Conservation (phyloP, 2,329 filamentous ascomycete genomes). For the Scedosporium dehoogii region DNA sequence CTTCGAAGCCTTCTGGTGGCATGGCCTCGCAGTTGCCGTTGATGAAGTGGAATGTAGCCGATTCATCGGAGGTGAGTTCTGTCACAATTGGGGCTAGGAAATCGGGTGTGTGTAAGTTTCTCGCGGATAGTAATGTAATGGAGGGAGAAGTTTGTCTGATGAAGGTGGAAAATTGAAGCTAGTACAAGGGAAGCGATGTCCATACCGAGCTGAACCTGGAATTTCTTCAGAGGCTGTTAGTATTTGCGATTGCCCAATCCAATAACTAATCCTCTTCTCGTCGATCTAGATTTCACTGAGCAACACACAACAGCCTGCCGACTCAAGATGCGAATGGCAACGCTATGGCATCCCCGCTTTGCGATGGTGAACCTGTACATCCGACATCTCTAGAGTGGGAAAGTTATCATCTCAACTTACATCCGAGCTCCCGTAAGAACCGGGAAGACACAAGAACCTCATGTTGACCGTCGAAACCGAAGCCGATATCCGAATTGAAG, state of each 20-base stretch:
- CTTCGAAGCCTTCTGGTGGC: slow-evolving; percentile 43
- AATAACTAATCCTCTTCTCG: too few species aligned
- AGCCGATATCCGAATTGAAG: background rate
- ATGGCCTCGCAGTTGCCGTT: slow-evolving; percentile 38
- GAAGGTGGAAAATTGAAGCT: slow-evolving; percentile 15
- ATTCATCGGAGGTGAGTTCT: slow-evolving; percentile 33
- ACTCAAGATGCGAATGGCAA: background rate
- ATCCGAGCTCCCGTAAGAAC: slow-evolving; percentile 46
- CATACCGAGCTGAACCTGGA: slow-evolving; percentile 42
- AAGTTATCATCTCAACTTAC: slow-evolving; percentile 22
- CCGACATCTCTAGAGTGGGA: slow-evolving; percentile 1
- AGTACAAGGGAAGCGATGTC: background rate
- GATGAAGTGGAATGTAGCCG: slow-evolving; percentile 40
- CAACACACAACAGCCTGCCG: background rate
- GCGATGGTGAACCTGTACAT: background rate
- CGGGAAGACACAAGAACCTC: slow-evolving; percentile 48
- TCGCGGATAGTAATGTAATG: background rate
- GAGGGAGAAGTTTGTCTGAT: slow-evolving; percentile 10
- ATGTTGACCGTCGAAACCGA: slow-evolving; percentile 22
- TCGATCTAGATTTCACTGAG: background rate
- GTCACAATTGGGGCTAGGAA: slow-evolving; percentile 35
- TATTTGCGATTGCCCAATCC: background rate
- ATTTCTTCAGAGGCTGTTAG: slow-evolving; percentile 30
- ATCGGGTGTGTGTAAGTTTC: background rate
- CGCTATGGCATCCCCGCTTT: background rate